Evolutionary conservation across 192 early-diverging fungal species (phyloP).

Genomic region (Podila verticillata): DNA sequence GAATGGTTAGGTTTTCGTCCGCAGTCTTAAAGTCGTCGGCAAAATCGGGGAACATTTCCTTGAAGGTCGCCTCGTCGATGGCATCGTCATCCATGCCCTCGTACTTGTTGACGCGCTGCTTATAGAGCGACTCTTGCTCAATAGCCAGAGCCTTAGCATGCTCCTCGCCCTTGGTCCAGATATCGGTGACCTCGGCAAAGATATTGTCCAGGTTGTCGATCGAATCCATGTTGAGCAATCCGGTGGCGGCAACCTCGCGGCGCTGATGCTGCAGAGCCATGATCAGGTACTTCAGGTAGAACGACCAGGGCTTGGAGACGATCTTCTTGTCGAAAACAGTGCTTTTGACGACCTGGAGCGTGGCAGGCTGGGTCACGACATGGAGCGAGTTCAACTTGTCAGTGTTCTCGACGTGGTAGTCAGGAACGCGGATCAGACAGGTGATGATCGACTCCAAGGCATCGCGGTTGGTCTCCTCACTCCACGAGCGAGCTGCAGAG

Average conservation of each 20-base stretch:
- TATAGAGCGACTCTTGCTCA: constrained; percentile 66
- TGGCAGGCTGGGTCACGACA: constrained; percentile 51
- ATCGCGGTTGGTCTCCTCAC: constrained; percentile 22
- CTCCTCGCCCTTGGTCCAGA: constrained; percentile 72
- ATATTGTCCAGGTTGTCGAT: constrained; percentile 59
- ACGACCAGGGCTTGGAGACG: constrained; percentile 54
- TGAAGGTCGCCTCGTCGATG: constrained; percentile 75
- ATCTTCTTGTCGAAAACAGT: constrained; percentile 56
- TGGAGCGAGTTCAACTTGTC: constrained; percentile 53
- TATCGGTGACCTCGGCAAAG: constrained; percentile 64
- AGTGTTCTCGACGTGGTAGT: constrained; percentile 47
- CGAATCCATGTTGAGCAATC: constrained; percentile 51
- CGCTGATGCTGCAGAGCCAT: constrained; percentile 56
- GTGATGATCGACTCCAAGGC: constrained; percentile 48
- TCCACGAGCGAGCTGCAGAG: constrained; percentile 29
- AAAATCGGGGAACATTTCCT: constrained; percentile 87
- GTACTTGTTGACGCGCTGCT: constrained; percentile 62
- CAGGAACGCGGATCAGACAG: constrained; percentile 46
- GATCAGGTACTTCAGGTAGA: constrained; percentile 63
- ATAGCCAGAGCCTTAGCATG: constrained; percentile 57
- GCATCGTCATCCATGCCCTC: constrained; percentile 66
- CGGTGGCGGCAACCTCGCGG: constrained; percentile 48
- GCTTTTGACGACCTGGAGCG: constrained; percentile 50
- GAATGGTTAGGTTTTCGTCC: constrained; percentile 54
- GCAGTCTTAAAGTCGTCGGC: constrained; percentile 82